phyloP scores from a whole-genome alignment of 257 asterid genomes.

The Gentiana straminea region DNA sequence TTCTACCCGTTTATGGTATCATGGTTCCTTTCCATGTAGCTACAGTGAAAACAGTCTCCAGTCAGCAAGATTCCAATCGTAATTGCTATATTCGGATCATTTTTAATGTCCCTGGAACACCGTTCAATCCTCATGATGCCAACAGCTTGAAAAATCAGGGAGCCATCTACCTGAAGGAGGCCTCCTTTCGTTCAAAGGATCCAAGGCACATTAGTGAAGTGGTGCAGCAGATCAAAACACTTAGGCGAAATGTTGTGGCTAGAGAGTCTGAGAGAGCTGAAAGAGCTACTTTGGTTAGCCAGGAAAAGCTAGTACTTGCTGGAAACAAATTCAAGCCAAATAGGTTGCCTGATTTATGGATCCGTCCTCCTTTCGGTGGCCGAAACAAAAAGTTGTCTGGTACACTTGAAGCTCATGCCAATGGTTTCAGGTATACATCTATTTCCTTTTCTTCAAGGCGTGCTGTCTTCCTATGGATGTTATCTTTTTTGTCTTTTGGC shows the following conservation, averaged over 20 bases:
- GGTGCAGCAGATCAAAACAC: constrained; percentile 52
- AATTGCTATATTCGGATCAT: constrained; percentile 58
- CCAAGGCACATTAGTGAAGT: constrained; percentile 61
- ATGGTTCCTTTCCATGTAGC: constrained; percentile 73
- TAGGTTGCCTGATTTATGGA: constrained; percentile 54
- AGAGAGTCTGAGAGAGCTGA: constrained; percentile 77
- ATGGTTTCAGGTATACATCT: constrained; percentile 41
- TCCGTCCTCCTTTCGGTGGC: constrained; percentile 71
- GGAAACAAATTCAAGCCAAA: constrained; percentile 57
- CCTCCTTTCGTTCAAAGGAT: constrained; percentile 62
- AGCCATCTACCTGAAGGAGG: constrained; percentile 54
- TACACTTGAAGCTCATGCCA: constrained; percentile 55
- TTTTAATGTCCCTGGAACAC: constrained; percentile 62
- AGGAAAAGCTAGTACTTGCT: constrained; percentile 50
- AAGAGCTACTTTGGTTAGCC: constrained; percentile 65
- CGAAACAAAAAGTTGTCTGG: constrained; percentile 53
- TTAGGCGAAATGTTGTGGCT: constrained; percentile 48
- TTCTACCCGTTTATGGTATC: constrained; percentile 49
- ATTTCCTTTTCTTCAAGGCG: background rate
- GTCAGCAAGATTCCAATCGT: constrained; percentile 58
- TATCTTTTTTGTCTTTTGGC: background rate
- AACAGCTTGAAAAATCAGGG: constrained; percentile 43
- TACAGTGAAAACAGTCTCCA: constrained; percentile 55
- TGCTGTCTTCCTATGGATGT: background rate
- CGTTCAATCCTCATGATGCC: constrained; percentile 52